A percentile compares a stretch with the other conserved stretches of the same genome.
Conservation (phyloP, 1,284 basidiomycete genomes). For the Gomphus bonarii region DNA sequence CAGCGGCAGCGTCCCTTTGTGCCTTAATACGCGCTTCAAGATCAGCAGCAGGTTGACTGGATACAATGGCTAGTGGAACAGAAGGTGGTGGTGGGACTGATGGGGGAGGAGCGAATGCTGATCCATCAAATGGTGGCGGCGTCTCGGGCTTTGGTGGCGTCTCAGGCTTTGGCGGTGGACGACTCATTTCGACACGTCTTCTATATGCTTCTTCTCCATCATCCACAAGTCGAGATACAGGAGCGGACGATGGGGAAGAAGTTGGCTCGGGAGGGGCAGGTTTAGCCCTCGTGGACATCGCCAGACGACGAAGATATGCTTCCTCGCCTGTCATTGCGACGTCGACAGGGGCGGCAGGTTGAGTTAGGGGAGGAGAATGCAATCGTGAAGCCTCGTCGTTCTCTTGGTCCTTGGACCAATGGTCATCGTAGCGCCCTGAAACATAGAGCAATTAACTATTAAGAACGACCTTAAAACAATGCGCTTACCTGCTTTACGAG, state of each 20-base stretch:
- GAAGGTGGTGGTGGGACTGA: conserved; percentile 19
- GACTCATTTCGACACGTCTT: conserved; percentile 20
- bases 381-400: conserved; percentile 30
- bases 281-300: conserved; percentile 34
- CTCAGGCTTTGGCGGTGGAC: conserved; percentile 23
- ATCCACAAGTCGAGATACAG: conserved; percentile 17
- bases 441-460: not conserved
- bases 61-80: conserved; percentile 10
- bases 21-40: conserved; percentile 43
- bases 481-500: conserved; percentile 55
- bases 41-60: conserved; percentile 18
- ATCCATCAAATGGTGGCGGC: conserved; percentile 40
- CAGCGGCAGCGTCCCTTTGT: conserved; percentile 67
- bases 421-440: conserved; percentile 50
- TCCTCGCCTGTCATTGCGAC: conserved; percentile 47
- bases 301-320: conserved; percentile 52
- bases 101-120: conserved; percentile 37
- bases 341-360: conserved; percentile 20
- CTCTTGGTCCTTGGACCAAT: conserved; percentile 38
- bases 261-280: conserved; percentile 12
- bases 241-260: conserved; percentile 15
- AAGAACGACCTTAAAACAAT: not conserved
- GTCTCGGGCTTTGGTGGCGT: conserved; percentile 34
- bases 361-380: conserved; percentile 15
- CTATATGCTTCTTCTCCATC: conserved; percentile 14